Conservation (phyloP, 352 stramenopile genomes). For the Aphanomyces astaci region DNA sequence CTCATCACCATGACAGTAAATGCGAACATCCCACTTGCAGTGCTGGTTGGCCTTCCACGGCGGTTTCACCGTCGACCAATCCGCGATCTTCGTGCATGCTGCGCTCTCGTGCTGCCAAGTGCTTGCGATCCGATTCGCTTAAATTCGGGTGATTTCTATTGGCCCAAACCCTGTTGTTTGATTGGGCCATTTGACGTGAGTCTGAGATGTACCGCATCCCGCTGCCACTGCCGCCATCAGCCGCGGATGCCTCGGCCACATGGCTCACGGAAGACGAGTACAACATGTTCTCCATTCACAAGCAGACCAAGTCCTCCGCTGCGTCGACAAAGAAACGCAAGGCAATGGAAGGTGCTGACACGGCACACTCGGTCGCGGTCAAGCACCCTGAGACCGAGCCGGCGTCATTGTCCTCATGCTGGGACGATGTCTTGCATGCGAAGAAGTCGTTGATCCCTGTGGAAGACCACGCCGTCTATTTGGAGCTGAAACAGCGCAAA, state of each 20-base stretch:
- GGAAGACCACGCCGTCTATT: constrained; percentile 2
- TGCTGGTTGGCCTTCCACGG: neutral
- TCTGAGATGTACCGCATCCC: neutral
- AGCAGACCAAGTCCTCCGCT: neutral
- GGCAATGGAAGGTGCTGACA: neutral
- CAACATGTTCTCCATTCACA: constrained; percentile 6
- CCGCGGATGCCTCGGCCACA: neutral
- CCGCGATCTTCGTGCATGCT: neutral
- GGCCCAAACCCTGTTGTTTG: neutral
- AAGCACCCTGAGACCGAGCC: neutral
- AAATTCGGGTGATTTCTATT: neutral
- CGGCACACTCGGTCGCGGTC: no score
- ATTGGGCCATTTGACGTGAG: neutral
- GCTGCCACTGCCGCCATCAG: neutral
- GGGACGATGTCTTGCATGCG: constrained; percentile 9
- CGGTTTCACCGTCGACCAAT: neutral
- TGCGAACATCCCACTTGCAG: neutral
- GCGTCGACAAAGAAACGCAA: neutral
- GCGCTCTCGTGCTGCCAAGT: neutral
- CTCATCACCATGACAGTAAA: neutral
- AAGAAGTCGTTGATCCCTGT: neutral
- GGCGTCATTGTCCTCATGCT: neutral
- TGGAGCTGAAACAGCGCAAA: constrained; percentile 7
- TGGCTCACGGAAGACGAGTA: constrained; percentile 16
- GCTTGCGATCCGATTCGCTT: no score